Percentiles rank a stretch among this genome's conserved stretches.
These are phyloP conservation scores for Metschnikowia lachancei DNA, from an alignment of 805 yeast genomes.

Conservation along the genomic window DNA sequence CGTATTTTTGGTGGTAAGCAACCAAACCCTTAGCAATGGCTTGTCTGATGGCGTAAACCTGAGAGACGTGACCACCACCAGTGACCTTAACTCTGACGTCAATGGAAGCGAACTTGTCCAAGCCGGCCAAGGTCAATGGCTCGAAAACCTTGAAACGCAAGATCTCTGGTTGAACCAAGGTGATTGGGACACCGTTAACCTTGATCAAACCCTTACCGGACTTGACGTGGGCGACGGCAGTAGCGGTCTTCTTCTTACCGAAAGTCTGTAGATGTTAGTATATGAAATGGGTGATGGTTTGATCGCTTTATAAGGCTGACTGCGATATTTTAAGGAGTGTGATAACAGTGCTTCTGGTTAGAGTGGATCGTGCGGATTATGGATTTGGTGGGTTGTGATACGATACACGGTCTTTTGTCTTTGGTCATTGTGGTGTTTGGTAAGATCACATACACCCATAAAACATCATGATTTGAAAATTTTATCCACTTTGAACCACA, in stretches of 20 bases:
- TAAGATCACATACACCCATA: too few relatives aligned
- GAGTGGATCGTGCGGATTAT: too few relatives aligned
- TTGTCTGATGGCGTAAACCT: slow-evolving; percentile 99
- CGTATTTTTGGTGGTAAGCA: slow-evolving; percentile 99
- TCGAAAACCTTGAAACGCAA: slow-evolving; percentile 99
- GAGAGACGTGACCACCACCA: slow-evolving; percentile 99
- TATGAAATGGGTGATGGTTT: neutral
- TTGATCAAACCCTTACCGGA: slow-evolving; percentile 99
- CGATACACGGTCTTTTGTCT: too few relatives aligned
- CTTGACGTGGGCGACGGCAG: slow-evolving; percentile 99
- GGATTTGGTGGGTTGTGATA: too few relatives aligned
- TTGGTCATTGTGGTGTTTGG: too few relatives aligned
- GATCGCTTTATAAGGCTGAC: too few relatives aligned
- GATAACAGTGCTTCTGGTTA: too few relatives aligned
- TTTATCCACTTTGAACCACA: too few relatives aligned
- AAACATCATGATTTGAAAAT: too few relatives aligned
- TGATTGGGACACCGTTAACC: slow-evolving; percentile 99
- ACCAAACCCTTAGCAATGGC: slow-evolving; percentile 99
- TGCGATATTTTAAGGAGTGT: too few relatives aligned
- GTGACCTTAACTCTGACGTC: slow-evolving; percentile 99
- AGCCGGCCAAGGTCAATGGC: slow-evolving; percentile 96
- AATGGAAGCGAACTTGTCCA: slow-evolving; percentile 97
- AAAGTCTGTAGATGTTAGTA: slow-evolving; percentile 64
- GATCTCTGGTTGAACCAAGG: slow-evolving; percentile 98
- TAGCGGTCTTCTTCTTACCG: slow-evolving; percentile 99